phyloP scores from a whole-genome alignment of 257 asterid genomes.

The Plantago elongata region DNA sequence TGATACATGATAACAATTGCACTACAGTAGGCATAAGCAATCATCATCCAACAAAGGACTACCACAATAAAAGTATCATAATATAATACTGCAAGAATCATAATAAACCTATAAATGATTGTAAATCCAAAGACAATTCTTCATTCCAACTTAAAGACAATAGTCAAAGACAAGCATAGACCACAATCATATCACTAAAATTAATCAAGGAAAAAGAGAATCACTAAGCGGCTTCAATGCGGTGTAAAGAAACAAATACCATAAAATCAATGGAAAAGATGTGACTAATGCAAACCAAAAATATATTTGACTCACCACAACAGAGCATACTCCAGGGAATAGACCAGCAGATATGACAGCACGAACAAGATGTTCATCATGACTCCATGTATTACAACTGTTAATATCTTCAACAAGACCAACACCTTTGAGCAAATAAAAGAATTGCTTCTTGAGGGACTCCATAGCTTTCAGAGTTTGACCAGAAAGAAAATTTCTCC shows the following conservation, averaged over 20 bases:
- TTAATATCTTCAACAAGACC: slow-evolving; percentile 59
- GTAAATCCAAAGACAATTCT: neutral
- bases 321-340: slow-evolving; percentile 93
- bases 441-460: slow-evolving; percentile 78
- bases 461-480: slow-evolving; percentile 89
- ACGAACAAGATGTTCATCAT: slow-evolving; percentile 69
- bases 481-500: slow-evolving; percentile 87
- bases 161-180: slow-evolving; percentile 8
- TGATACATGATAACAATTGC: neutral
- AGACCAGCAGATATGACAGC: slow-evolving; percentile 84
- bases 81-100: slow-evolving; percentile 9
- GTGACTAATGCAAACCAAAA: neutral
- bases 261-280: neutral
- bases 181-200: neutral
- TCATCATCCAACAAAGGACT: slow-evolving; percentile 1
- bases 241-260: too few species aligned
- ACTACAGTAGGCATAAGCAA: slow-evolving; percentile 4
- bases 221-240: too few species aligned
- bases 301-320: slow-evolving; percentile 56
- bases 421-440: slow-evolving; percentile 63
- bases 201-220: too few species aligned
- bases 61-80: neutral
- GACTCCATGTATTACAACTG: slow-evolving; percentile 71
- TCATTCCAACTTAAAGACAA: neutral
- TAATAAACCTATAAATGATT: neutral